These are phyloP conservation scores for Aegilops tauschii DNA, from an alignment of 176 grass and related monocot species.

Conservation along the genomic window DNA sequence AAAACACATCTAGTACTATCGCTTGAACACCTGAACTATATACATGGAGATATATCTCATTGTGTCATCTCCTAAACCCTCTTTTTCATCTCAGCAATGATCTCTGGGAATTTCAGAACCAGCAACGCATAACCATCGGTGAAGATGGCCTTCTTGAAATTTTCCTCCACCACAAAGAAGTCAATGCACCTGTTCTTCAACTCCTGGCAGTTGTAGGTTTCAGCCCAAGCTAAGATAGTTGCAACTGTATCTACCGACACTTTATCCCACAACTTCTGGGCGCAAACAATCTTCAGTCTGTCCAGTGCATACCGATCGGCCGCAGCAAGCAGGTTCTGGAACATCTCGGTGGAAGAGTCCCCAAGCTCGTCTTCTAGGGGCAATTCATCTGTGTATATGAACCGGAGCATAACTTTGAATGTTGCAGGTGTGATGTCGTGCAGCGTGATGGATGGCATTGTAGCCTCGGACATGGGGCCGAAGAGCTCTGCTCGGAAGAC, in stretches of 20 bases:
- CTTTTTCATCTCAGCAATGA: background rate
- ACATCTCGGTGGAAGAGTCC: background rate
- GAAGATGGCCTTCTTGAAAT: background rate
- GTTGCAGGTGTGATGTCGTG: background rate
- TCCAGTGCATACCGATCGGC: slow-evolving; percentile 59
- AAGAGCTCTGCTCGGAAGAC: slow-evolving; percentile 35
- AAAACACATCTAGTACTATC: background rate
- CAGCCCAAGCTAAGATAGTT: slow-evolving; percentile 36
- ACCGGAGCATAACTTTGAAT: slow-evolving; percentile 46
- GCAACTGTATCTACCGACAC: slow-evolving; percentile 25
- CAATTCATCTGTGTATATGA: slow-evolving; percentile 43
- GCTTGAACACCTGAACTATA: background rate
- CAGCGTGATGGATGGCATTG: slow-evolving; percentile 5
- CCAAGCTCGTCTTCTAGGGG: background rate
- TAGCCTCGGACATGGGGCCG: slow-evolving; percentile 11
- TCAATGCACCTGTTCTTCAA: slow-evolving; percentile 51
- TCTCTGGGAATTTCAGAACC: background rate
- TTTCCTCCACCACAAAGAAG: background rate
- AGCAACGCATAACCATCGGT: background rate
- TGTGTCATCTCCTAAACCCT: background rate
- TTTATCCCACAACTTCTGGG: slow-evolving; percentile 28
- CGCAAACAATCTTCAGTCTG: slow-evolving; percentile 48
- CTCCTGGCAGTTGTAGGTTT: slow-evolving; percentile 33
- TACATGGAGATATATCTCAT: background rate
- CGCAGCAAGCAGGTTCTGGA: slow-evolving; percentile 23